Evolutionary conservation across 805 yeast genomes (phyloP), one percentile per base, ranked within the genome.

Genomic region (Clavispora asparagi): DNA sequence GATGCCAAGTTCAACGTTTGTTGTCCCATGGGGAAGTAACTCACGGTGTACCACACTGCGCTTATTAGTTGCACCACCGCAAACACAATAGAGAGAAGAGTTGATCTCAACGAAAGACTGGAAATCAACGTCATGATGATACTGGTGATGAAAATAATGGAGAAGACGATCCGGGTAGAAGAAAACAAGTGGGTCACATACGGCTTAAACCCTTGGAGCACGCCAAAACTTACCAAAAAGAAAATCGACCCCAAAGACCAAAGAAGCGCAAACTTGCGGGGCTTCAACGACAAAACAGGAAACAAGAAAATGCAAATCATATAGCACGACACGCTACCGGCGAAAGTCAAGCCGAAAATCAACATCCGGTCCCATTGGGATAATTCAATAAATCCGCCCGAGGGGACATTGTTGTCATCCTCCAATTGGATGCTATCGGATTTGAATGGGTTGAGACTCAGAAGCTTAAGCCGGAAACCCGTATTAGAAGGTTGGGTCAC

Each of bases 341-440:
- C 76, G 51, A 72, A 71, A 0, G 74, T 70, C 42, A 72, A 60
- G 4, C 65, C 75, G 51, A 72, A 72, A 9, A 72, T 69, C 19
- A 72, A 57, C 76, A 73, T 71, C 45, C 77, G 60, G 54, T 73
- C 77, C 76, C 76, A 71, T 26, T 73, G 57, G 10, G 73, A 68
- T 41, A 73, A 62, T 54, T 72, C 69, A 51, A 62, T 76, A 0
- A 74, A 73, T 11, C 73, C 73, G 1, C 72, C 55, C 1, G 77
- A 71, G 27, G 71, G 76, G 49, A 65, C 67, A 49, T 67, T 69
- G 4, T 67, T 68, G 17, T 71, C 74, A 42, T 71, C 77, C 49
- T 71, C 68, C 29, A 71, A 58, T 50, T 67, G 69, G 2, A 71
- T 66, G 23, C 70, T 65, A 44, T 60, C 60, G 31, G 57, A 58